phyloP scores from a whole-genome alignment of 2,329 filamentous ascomycete species.

The Cercospora sp. region DNA sequence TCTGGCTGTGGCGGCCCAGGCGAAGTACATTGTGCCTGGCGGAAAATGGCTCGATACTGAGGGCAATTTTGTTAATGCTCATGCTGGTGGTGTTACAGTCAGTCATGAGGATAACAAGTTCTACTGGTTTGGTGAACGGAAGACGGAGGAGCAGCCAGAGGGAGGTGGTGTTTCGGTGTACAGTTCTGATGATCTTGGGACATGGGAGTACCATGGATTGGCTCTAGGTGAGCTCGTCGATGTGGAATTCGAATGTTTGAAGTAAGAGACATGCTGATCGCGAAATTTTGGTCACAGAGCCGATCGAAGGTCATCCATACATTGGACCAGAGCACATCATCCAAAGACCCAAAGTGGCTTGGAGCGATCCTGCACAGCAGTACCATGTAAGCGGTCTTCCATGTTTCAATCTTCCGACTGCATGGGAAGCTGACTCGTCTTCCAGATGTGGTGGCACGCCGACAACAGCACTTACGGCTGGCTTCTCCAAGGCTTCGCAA shows the following conservation, averaged over 20 bases:
- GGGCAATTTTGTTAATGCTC: conserved; percentile 61
- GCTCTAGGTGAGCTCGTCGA: conserved; percentile 44
- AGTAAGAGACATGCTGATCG: background rate
- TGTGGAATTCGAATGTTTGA: background rate
- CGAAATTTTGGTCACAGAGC: conserved; percentile 38
- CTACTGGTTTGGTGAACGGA: conserved; percentile 64
- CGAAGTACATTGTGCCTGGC: conserved; percentile 62
- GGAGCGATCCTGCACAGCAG: conserved; percentile 54
- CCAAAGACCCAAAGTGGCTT: conserved; percentile 63
- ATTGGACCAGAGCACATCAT: conserved; percentile 60
- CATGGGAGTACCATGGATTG: conserved; percentile 59
- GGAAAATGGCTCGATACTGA: conserved; percentile 62
- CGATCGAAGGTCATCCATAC: conserved; percentile 56
- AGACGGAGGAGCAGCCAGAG: conserved; percentile 58
- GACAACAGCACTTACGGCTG: conserved; percentile 59
- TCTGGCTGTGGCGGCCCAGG: background rate
- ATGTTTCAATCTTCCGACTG: background rate
- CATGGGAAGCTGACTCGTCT: conserved; percentile 41
- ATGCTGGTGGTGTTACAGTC: conserved; percentile 58
- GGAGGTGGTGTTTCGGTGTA: conserved; percentile 62
- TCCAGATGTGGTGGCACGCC: conserved; percentile 60
- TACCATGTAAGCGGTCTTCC: conserved; percentile 48
- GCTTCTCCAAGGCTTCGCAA: conserved; percentile 58
- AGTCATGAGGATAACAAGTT: conserved; percentile 57
- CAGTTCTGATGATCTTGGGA: conserved; percentile 61